Evolutionary conservation across 805 yeast genomes (phyloP), one percentile per base, ranked within the genome.

Genomic region (Starmerella apicola): DNA sequence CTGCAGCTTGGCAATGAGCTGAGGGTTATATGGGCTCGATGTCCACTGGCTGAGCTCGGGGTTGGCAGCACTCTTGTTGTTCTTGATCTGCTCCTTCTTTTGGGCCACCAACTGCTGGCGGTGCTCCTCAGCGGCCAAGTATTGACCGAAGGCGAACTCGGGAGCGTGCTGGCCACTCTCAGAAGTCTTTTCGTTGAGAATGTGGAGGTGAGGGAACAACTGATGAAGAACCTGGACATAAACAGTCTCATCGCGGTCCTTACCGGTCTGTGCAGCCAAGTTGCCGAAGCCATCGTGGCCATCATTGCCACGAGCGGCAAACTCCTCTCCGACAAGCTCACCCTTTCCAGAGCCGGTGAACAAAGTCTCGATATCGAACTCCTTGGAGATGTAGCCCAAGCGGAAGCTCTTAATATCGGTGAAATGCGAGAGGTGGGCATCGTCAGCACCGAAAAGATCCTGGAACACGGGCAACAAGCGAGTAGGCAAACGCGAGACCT

Each of bases 131-230:
- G 63, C 62, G 37, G 70, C 72, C 50, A 85, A 60, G 56, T 68
- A 84, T 21, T 72, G 63, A 59, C 97, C 97, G 50, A 71, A 82
- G 7, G 95, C 95, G 55, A 65, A 86, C 61, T 85, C 96, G 19
- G 96, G 97, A 37, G 75, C 71, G 16, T 74, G 54, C 29, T 23
- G 28, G 26, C 37, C 37, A 15, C 26, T 41, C 25, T 62, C 60
- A 23, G 55, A 54, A 3, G 73, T 72, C 15, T 67, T 51, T 39
- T 76, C 76, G 59, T 83, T 79, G 56, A 81, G 65, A 27, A 85
- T 60, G 38, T 70, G 65, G 45, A 81, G 63, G 39, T 72, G 66
- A 6, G 66, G 57, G 55, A 76, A 78, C 6, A 82, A 66, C 59
- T 85, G 94, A 35, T 70, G 60, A 50, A 86, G 68, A 16, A 88